Evolutionary conservation across 225 moss, liverwort and hornwort genomes (phyloP).

Genomic region (Marchantia paleacea): DNA sequence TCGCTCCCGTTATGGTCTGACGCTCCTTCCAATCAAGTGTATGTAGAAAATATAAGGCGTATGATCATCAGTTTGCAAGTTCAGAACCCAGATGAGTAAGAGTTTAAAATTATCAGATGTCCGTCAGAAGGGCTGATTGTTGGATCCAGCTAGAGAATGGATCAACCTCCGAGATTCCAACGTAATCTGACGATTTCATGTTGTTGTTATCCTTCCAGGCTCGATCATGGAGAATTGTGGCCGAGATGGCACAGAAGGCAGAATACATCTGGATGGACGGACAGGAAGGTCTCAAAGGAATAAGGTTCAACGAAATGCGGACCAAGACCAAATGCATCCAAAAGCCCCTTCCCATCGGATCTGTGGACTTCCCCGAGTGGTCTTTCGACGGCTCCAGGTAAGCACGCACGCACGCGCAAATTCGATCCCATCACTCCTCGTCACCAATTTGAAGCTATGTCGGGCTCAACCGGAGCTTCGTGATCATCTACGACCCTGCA

Average conservation of each 20-base stretch:
- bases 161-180: too few relatives aligned
- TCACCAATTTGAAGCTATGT: too few relatives aligned
- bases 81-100: too few relatives aligned
- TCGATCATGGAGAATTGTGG: conserved; percentile 21
- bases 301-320: conserved; percentile 71
- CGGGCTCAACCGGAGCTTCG: too few relatives aligned
- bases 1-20: not conserved
- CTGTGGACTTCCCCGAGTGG: conserved; percentile 62
- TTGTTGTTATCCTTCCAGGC: conserved; percentile 32
- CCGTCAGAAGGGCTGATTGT: too few relatives aligned
- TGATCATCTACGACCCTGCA: too few relatives aligned
- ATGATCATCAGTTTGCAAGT: too few relatives aligned
- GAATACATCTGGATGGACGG: conserved; percentile 83
- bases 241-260: conserved; percentile 51
- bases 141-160: too few relatives aligned
- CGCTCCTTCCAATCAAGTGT: not conserved
- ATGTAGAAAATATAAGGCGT: too few relatives aligned
- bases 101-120: too few relatives aligned
- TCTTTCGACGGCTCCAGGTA: conserved; percentile 68
- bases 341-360: conserved; percentile 44
- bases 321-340: conserved; percentile 64
- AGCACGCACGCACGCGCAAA: too few relatives aligned
- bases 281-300: conserved; percentile 66
- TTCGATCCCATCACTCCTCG: conserved; percentile 9
- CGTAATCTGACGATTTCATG: too few relatives aligned